A percentile compares a stretch with the other conserved stretches of the same genome.
phyloP scores from a whole-genome alignment of 2,329 filamentous ascomycete genomes.

The Aplosporella prunicola region DNA sequence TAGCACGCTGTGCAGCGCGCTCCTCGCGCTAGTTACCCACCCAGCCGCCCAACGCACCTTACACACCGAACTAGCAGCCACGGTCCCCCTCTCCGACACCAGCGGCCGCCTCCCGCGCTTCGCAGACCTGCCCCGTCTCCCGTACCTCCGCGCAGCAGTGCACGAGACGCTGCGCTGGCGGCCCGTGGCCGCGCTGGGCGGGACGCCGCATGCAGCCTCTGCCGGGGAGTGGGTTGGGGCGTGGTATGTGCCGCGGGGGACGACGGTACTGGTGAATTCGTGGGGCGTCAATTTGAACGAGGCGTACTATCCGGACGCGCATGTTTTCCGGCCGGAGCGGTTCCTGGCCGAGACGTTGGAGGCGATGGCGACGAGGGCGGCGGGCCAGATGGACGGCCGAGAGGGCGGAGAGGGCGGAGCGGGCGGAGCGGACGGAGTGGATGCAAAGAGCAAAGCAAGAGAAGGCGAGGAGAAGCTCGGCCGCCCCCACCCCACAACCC shows the following conservation, averaged over 20 bases:
- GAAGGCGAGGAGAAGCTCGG: not conserved
- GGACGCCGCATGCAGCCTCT: constrained; percentile 40
- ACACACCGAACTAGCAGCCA: constrained; percentile 32
- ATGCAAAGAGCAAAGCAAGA: not conserved
- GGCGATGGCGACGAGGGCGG: not conserved
- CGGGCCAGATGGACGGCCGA: too few species aligned
- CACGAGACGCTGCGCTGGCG: constrained; percentile 29
- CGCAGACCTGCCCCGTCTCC: constrained; percentile 28
- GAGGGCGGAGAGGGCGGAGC: not conserved
- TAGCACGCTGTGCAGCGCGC: constrained; percentile 39
- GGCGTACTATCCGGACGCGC: constrained; percentile 30
- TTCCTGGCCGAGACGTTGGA: constrained; percentile 20
- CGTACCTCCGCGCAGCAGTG: constrained; percentile 30
- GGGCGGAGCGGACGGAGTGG: not conserved
- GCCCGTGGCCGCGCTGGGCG: constrained; percentile 33
- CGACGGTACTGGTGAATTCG: constrained; percentile 36
- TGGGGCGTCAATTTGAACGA: constrained; percentile 37
- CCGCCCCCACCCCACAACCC: too few species aligned
- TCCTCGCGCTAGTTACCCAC: constrained; percentile 41
- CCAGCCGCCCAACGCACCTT: constrained; percentile 35
- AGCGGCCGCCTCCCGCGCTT: constrained; percentile 27
- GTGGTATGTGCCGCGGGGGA: constrained; percentile 41
- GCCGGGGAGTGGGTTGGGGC: constrained; percentile 42
- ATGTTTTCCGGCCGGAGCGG: constrained; percentile 32
- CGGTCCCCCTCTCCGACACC: constrained; percentile 21